phyloP scores from a whole-genome alignment of 176 grass and related monocot genomes.

The Aegilops longissima region DNA sequence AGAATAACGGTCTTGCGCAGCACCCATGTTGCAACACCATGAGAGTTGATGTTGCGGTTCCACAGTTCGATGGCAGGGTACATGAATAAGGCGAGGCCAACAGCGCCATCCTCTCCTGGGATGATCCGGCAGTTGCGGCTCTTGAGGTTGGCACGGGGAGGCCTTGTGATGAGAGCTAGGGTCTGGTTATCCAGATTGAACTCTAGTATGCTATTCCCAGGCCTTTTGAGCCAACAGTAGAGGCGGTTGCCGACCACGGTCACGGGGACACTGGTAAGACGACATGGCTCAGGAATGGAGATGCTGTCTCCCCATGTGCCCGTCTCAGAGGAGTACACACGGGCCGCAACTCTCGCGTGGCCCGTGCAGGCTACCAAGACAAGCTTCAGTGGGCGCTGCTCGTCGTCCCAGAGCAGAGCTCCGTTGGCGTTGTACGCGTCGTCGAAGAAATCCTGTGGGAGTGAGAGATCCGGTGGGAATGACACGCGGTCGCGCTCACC shows the following conservation, averaged over 20 bases:
- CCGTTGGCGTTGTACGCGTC: neutral
- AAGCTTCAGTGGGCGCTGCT: neutral
- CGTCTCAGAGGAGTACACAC: conserved; percentile 4
- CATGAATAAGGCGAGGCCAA: neutral
- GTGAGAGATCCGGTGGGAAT: neutral
- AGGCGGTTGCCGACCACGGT: neutral
- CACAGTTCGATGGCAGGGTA: neutral
- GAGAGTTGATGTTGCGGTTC: neutral
- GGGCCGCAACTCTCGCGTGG: neutral
- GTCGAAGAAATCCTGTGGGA: neutral
- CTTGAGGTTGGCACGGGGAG: neutral
- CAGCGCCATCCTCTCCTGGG: neutral
- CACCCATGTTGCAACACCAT: neutral
- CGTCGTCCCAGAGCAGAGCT: neutral
- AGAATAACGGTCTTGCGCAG: neutral
- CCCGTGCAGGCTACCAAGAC: neutral
- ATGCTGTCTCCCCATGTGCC: conserved; percentile 3
- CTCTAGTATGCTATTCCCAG: neutral
- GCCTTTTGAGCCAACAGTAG: neutral
- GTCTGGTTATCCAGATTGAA: neutral
- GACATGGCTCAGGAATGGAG: neutral
- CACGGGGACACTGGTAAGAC: neutral
- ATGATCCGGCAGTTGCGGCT: neutral
- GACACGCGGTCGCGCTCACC: neutral
- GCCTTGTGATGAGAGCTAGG: neutral